Base-by-base conservation (phyloP, 1,139 yeast genomes). In the Hyphopichia burtonii region DNA sequence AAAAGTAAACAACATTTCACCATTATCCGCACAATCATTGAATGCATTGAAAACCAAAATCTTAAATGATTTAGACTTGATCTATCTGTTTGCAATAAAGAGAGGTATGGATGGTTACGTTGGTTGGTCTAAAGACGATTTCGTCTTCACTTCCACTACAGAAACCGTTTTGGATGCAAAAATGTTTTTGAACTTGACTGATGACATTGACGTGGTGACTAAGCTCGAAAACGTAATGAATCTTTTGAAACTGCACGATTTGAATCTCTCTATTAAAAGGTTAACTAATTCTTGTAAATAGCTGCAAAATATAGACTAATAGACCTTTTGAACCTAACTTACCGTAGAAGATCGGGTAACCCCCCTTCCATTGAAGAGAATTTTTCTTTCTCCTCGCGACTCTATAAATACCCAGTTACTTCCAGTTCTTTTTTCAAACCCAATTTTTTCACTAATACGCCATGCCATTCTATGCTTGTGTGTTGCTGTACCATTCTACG, bases 101-200 rank as follows among this genome's bases (percentile, higher is more conserved):
- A 41, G 37, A 17, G 48, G 49, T 1, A 16, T 22, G 2, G 59
- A 54, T 38, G 53, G 53, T 1, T 40, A 43, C 22, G 41, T 52
- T 16, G 61, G 59, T n/a, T 58, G 63, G 63, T 44, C 55, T 3
- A 48, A 52, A 40, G 53, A 54, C 23, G 50, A 46, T 16, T 46
- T 43, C 20, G 34, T 43, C n/a, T 51, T 41, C 38, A 44, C 44
- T 11, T 38, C 46, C 15, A 31, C 45, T 33, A 36, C 37, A 14
- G 42, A 47, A 32, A 31, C 42, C 1, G 34, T 43, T 17, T 25
- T 44, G 19, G 39, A 38, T 27, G 34, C 41, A 14, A 37, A 31
- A 15, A 28, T 28, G 23, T 30, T 12, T 19, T 28, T 36, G 25
- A 16, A 9, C 2, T 15, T 36, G 14, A 23, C 6, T 4, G 11